Base-by-base conservation (phyloP, 495 filamentous ascomycete species). In the Aspergillus affinis region DNA sequence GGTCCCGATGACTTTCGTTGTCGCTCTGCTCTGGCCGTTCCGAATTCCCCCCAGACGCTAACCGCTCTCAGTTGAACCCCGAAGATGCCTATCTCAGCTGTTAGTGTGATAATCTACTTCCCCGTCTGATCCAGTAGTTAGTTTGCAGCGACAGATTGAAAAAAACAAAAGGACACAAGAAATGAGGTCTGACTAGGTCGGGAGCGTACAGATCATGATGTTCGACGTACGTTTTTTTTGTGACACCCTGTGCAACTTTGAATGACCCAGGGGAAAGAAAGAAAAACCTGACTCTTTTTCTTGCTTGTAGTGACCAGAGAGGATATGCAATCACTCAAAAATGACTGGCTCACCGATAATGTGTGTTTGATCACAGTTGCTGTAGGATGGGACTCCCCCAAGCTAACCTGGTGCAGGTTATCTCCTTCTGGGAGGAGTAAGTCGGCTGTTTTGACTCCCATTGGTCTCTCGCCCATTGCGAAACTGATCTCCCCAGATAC, bases 301-400 rank as follows among this genome's bases (percentile, higher is more conserved):
- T 64, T 45, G 52, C 9, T 52, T 29, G 30, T 61, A 91, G 89
- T 93, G 66, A 92, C 87, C 54, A 81, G 84, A 69, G 91, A 93
- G 68, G 94, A 98, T 73, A 83, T 97, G 61, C 88, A 89, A 71
- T 86, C 87, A 29, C 81, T 98, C 50, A 93, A 90, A 76, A 79
- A 90, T 70, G 95, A 97, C 78, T 98, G 94, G 94, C 79, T 98
- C 51, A 98, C 93, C n/a, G 94, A 98, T 72, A 97, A 96, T 78
- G 92, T 96, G 83, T 58, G 87, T 74, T 59, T 52, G 20, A 46
- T n/a, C 55, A 19, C 29, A 15, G 21, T 52, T 26, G 23, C 4
- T 26, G 13, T 21, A 20, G 17, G 21, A 49, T 59, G 10, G 21
- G 46, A 48, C 26, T n/a, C 23, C 57, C 41, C 48, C 29, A 59